These are phyloP conservation scores for Rugonectria rugulosa DNA, from an alignment of 2,329 filamentous ascomycete species.

Conservation along the genomic window DNA sequence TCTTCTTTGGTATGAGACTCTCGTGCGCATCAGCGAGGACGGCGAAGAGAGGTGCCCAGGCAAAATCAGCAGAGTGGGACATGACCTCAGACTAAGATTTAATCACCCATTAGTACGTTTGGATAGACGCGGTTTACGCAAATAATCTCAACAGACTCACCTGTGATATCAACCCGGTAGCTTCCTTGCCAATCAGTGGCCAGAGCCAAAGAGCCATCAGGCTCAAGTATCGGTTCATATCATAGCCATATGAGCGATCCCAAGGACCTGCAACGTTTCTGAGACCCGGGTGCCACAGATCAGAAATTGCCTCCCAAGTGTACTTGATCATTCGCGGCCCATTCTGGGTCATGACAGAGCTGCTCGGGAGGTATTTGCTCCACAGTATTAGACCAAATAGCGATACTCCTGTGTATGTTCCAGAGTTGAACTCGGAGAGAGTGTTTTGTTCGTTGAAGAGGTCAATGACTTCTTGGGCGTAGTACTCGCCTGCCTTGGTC, in stretches of 20 bases:
- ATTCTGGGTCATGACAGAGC: constrained; percentile 61
- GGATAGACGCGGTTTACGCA: too few relatives aligned
- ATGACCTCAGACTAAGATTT: constrained; percentile 57
- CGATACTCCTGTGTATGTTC: constrained; percentile 69
- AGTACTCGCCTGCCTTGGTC: constrained; percentile 62
- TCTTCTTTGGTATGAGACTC: constrained; percentile 51
- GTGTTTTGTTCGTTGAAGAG: constrained; percentile 64
- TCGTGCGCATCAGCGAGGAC: constrained; percentile 60
- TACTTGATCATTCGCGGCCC: constrained; percentile 59
- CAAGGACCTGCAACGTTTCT: constrained; percentile 70
- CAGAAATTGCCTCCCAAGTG: constrained; percentile 60
- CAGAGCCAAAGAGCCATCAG: constrained; percentile 67
- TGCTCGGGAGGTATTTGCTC: constrained; percentile 64
- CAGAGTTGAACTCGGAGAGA: constrained; percentile 68
- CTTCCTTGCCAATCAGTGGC: constrained; percentile 61
- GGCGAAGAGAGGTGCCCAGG: constrained; percentile 64
- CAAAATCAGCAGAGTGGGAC: constrained; percentile 66
- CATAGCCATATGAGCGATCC: constrained; percentile 69
- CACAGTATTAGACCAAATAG: constrained; percentile 65
- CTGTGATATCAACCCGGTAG: constrained; percentile 44
- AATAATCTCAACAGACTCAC: constrained; percentile 27
- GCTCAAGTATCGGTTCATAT: constrained; percentile 69
- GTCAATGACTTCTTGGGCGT: constrained; percentile 62
- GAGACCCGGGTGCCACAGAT: constrained; percentile 65
- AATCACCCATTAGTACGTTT: background rate